Conservation (phyloP, 1,284 basidiomycete genomes). For the Melampsora larici-populina region DNA sequence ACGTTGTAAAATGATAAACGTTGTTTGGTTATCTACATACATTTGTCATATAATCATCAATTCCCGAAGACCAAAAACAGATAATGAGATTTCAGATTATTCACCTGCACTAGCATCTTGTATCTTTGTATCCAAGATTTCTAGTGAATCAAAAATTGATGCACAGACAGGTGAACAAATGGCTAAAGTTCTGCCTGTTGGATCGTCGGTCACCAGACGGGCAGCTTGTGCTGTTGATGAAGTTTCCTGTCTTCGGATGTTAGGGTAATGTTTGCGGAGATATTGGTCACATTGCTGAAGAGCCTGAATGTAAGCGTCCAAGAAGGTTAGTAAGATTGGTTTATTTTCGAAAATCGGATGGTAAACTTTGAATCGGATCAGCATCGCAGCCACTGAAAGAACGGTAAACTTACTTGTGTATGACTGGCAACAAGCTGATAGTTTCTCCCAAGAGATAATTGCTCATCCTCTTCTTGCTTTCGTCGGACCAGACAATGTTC, state of each 20-base stretch:
- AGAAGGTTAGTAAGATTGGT: not conserved
- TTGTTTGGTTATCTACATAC: not conserved
- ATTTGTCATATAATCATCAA: not conserved
- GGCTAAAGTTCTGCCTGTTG: slow-evolving; percentile 5
- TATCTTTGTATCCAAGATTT: slow-evolving; percentile 21
- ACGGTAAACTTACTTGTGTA: not conserved
- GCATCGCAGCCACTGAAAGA: not conserved
- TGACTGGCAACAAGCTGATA: not conserved
- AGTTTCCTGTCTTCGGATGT: not conserved
- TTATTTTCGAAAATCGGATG: too few relatives aligned
- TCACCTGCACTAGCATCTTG: too few relatives aligned
- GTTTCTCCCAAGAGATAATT: not conserved
- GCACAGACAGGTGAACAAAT: slow-evolving; percentile 23
- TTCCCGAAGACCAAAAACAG: not conserved
- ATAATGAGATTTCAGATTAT: not conserved
- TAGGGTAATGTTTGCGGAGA: slow-evolving; percentile 21
- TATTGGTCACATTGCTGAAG: slow-evolving; percentile 31
- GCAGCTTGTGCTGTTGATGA: slow-evolving; percentile 29
- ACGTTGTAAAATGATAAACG: not conserved
- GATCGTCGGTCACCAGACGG: not conserved
- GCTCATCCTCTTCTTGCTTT: not conserved
- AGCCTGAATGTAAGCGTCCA: not conserved
- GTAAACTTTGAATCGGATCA: not conserved
- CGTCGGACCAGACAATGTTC: slow-evolving; percentile 21
- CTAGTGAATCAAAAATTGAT: slow-evolving; percentile 2